Evolutionary conservation across 2,329 filamentous ascomycete species (phyloP).

Genomic region (Botrytis hyacinthi): DNA sequence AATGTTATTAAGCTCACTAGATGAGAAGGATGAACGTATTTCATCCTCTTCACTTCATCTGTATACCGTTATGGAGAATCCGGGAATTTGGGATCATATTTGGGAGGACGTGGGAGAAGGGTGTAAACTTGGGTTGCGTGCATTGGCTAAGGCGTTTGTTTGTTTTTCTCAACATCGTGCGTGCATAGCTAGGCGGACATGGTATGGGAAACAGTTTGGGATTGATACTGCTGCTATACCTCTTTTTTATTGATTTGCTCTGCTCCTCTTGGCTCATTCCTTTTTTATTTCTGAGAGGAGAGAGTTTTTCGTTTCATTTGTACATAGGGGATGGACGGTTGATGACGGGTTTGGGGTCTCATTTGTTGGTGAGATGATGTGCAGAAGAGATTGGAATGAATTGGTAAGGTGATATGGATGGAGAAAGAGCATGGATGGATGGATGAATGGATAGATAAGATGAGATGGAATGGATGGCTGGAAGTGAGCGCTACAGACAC

Average conservation of each 20-base stretch:
- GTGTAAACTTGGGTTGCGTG: conserved; percentile 25
- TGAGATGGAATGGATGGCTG: neutral
- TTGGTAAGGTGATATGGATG: neutral
- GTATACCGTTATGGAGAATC: conserved; percentile 26
- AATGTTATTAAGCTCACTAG: conserved; percentile 49
- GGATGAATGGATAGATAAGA: neutral
- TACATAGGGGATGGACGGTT: conserved; percentile 1
- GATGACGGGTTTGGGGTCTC: neutral
- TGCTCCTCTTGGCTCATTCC: conserved; percentile 7
- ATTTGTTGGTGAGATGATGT: conserved; percentile 1
- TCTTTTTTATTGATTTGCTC: conserved; percentile 10
- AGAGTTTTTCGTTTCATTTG: conserved; percentile 6
- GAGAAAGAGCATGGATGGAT: conserved; percentile 10
- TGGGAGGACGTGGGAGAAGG: neutral
- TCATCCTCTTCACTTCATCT: conserved; percentile 16
- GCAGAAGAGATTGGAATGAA: neutral
- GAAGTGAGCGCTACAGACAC: conserved; percentile 6
- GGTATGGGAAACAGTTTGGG: conserved; percentile 14
- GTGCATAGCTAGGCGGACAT: conserved; percentile 17
- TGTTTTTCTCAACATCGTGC: conserved; percentile 13
- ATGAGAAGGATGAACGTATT: neutral
- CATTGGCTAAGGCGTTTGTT: conserved; percentile 26
- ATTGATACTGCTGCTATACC: conserved; percentile 16
- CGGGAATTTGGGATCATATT: conserved; percentile 14
- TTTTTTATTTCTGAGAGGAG: neutral